Evolutionary conservation across 140 eudicot species (phyloP).

Genomic region (Erigeron philadelphicus): DNA sequence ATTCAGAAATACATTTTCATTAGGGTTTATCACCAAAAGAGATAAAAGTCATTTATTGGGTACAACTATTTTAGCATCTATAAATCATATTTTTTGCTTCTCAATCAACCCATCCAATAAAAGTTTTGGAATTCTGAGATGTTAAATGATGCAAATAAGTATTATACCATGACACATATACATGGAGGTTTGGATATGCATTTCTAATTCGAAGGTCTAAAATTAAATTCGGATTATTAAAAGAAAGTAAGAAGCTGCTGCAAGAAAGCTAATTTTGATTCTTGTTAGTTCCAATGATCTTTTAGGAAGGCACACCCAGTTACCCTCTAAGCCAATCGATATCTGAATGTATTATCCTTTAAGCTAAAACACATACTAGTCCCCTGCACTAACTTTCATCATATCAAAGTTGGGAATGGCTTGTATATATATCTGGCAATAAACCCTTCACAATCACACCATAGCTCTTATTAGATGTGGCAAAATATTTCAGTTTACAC

Average conservation of each 20-base stretch:
- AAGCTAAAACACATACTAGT: neutral
- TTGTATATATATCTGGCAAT: neutral
- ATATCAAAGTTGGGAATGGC: neutral
- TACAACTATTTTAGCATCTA: too few relatives aligned
- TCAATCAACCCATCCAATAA: neutral
- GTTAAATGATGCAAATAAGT: neutral
- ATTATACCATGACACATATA: neutral
- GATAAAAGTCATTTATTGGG: neutral
- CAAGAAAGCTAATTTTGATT: neutral
- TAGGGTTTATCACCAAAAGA: neutral
- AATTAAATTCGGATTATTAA: neutral
- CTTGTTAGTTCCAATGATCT: neutral
- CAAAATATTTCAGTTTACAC: neutral
- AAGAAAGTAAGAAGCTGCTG: neutral
- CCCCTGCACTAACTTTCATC: neutral
- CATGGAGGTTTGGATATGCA: neutral
- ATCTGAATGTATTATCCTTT: neutral
- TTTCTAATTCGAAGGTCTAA: too few relatives aligned
- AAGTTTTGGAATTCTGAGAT: neutral
- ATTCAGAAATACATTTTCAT: neutral
- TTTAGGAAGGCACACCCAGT: neutral
- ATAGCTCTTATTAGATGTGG: neutral
- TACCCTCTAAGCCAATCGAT: neutral
- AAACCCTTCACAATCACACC: neutral
- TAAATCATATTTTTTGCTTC: neutral